A percentile compares a stretch with the other conserved stretches of the same genome.
Evolutionary conservation across 805 yeast genomes (phyloP).

Genomic region (Ascoidea asiatica): DNA sequence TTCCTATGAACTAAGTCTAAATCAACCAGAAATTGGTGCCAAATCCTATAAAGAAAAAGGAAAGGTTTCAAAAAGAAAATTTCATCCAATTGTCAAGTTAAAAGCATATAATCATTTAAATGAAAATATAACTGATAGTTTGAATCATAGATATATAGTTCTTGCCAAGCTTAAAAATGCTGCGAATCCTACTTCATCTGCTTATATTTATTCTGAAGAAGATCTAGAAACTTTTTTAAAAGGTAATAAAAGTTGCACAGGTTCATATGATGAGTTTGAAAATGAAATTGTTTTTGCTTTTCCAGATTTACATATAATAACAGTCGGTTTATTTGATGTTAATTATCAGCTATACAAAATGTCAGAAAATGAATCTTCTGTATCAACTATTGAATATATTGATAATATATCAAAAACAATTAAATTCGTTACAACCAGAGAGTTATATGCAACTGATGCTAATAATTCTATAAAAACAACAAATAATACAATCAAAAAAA

Average conservation of each 20-base stretch:
- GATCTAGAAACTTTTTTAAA: not conserved
- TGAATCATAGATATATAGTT: not conserved
- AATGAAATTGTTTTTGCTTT: not conserved
- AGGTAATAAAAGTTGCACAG: not conserved
- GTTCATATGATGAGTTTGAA: not conserved
- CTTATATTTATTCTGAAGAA: not conserved
- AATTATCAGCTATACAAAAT: not conserved
- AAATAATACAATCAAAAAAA: not conserved
- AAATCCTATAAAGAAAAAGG: not conserved
- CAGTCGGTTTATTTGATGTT: not conserved
- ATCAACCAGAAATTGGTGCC: not conserved
- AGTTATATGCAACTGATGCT: not conserved
- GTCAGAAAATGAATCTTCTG: not conserved
- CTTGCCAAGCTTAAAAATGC: not conserved
- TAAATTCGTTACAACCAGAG: not conserved
- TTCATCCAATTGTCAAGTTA: not conserved
- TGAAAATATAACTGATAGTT: not conserved
- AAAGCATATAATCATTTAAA: not conserved
- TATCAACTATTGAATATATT: not conserved
- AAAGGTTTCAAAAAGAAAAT: not conserved
- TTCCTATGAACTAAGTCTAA: not conserved
- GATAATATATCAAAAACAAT: not conserved
- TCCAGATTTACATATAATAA: not conserved
- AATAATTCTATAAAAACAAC: not conserved
- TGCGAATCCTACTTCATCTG: not conserved